Percentiles rank a stretch among this genome's conserved stretches.
Conservation (phyloP, 148 eudicot genomes). For the Vaccinium corymbosum region DNA sequence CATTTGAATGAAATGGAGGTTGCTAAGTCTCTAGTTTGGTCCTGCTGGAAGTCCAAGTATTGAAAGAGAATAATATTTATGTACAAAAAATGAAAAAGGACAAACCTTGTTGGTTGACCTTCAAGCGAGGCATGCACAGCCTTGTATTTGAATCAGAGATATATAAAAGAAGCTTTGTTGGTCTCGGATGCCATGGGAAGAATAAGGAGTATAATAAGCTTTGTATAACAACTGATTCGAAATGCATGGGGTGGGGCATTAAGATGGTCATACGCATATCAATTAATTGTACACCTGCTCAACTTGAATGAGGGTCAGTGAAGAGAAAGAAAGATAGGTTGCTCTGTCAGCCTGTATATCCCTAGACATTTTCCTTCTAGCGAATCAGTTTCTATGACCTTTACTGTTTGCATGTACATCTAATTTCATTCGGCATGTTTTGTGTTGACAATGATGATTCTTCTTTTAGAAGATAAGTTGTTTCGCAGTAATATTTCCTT, state of each 20-base stretch:
- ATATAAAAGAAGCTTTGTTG: background rate
- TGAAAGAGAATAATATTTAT: no score
- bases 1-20: no score
- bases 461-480: background rate
- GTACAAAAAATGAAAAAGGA: background rate
- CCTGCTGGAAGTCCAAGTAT: no score
- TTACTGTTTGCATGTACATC: background rate
- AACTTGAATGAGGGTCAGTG: background rate
- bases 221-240: background rate
- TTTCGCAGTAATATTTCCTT: background rate
- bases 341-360: background rate
- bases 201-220: background rate
- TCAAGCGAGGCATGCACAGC: no score
- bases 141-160: background rate
- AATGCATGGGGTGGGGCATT: background rate
- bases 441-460: background rate
- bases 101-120: background rate
- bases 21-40: no score
- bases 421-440: background rate
- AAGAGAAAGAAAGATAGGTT: background rate
- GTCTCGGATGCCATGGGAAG: background rate
- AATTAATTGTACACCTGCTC: background rate
- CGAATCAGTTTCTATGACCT: background rate
- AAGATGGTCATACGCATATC: background rate
- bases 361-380: background rate